Conservation (phyloP, 768 basidiomycete genomes). For the Hemileccinum rubropunctum region DNA sequence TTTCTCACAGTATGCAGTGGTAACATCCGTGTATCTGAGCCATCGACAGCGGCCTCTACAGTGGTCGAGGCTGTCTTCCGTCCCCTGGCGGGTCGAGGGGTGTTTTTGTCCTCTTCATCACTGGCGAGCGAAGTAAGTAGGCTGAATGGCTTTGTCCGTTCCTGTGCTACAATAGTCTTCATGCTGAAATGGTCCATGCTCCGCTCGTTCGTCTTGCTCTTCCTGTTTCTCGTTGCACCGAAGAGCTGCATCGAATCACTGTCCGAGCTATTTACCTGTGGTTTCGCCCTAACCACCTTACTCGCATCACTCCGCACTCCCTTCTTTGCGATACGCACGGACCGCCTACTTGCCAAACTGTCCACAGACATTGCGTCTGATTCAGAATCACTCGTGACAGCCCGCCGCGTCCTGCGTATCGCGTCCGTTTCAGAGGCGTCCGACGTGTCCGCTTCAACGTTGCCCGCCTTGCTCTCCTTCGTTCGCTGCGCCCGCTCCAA, state of each 20-base stretch:
- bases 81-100: slow-evolving; percentile 22
- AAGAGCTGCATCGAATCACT: slow-evolving; percentile 5
- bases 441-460: not conserved
- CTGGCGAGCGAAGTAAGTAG: not conserved
- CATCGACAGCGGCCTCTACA: not conserved
- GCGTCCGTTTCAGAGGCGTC: slow-evolving; percentile 9
- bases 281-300: not conserved
- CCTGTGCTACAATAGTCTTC: not conserved
- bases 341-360: slow-evolving; percentile 9
- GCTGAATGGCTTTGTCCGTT: slow-evolving; percentile 1
- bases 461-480: slow-evolving; percentile 2
- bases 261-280: not conserved
- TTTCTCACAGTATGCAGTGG: slow-evolving; percentile 23
- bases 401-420: slow-evolving; percentile 1
- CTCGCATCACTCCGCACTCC: not conserved
- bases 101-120: slow-evolving; percentile 17
- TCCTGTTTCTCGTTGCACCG: not conserved
- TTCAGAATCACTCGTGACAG: slow-evolving; percentile 12
- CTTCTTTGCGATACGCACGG: slow-evolving; percentile 6
- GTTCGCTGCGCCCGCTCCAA: slow-evolving; percentile 18
- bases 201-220: not conserved
- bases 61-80: not conserved
- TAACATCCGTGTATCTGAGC: not conserved
- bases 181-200: not conserved
- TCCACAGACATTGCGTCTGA: slow-evolving; percentile 33